Evolutionary conservation across 495 filamentous ascomycete species (phyloP).

Genomic region (Podospora fimiseda): DNA sequence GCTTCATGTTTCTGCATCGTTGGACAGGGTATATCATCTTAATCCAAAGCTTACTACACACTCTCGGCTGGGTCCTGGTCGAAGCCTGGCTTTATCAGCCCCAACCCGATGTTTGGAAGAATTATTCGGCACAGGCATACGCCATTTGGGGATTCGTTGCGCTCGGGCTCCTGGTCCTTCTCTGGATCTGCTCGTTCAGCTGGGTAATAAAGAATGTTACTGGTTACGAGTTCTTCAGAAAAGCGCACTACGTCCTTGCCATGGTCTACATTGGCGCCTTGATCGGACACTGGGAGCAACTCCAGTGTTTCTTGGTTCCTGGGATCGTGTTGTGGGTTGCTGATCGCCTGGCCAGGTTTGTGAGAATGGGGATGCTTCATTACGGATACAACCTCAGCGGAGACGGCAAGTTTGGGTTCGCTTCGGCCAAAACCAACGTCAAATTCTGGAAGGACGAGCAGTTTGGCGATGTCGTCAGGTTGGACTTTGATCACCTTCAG

Average conservation of each 20-base stretch:
- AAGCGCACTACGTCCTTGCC: constrained; percentile 57
- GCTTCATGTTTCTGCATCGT: constrained; percentile 63
- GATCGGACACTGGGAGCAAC: constrained; percentile 59
- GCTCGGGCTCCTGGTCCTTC: constrained; percentile 49
- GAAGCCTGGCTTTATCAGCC: constrained; percentile 58
- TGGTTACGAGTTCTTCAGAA: constrained; percentile 62
- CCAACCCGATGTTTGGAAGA: constrained; percentile 48
- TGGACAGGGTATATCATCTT: constrained; percentile 61
- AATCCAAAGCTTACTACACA: constrained; percentile 54
- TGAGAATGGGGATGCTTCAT: constrained; percentile 50
- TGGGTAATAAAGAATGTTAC: constrained; percentile 49
- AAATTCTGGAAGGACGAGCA: constrained; percentile 42
- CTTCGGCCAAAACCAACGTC: constrained; percentile 42
- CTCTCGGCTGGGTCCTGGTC: constrained; percentile 58
- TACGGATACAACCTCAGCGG: constrained; percentile 32
- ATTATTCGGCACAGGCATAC: constrained; percentile 50
- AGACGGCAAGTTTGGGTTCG: constrained; percentile 39
- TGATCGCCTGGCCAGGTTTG: constrained; percentile 46
- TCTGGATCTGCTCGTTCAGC: constrained; percentile 49
- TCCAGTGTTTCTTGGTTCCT: constrained; percentile 58
- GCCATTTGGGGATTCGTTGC: constrained; percentile 62
- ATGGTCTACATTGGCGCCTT: constrained; percentile 61
- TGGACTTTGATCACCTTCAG: constrained; percentile 52
- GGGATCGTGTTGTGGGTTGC: constrained; percentile 51
- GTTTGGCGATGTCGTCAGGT: constrained; percentile 48